Evolutionary conservation across 352 stramenopile genomes (phyloP).

Genomic region (Globisporangium uncinulatum): DNA sequence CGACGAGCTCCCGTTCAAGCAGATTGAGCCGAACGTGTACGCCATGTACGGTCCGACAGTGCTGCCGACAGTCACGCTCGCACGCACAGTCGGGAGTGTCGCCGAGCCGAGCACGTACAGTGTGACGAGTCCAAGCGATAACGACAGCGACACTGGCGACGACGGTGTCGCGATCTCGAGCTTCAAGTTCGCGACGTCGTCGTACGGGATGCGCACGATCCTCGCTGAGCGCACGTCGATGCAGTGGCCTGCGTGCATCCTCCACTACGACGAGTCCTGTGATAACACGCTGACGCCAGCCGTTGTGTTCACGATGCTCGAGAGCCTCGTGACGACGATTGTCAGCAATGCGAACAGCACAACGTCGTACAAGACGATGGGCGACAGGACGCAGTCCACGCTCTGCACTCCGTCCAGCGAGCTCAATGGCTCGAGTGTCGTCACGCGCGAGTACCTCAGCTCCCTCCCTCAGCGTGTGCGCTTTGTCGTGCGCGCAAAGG

Average conservation of each 20-base stretch:
- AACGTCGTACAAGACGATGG: constrained; percentile 48
- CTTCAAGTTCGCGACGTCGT: constrained; percentile 44
- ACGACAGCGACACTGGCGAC: background rate
- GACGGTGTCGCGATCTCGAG: constrained; percentile 14
- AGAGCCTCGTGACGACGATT: constrained; percentile 30
- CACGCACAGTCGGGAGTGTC: constrained; percentile 8
- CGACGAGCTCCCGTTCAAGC: constrained; percentile 29
- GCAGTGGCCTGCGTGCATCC: constrained; percentile 20
- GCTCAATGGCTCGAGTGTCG: constrained; percentile 16
- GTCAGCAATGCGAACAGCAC: constrained; percentile 33
- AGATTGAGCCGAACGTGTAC: constrained; percentile 52
- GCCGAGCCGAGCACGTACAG: constrained; percentile 7
- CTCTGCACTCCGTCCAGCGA: constrained; percentile 5
- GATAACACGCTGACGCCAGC: constrained; percentile 14
- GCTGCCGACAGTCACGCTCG: constrained; percentile 22
- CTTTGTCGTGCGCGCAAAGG: constrained; percentile 40
- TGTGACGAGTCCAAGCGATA: constrained; percentile 9
- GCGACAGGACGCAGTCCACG: constrained; percentile 29
- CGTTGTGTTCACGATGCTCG: constrained; percentile 36
- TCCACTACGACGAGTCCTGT: constrained; percentile 27
- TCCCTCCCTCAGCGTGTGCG: constrained; percentile 40
- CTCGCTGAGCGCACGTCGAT: constrained; percentile 18
- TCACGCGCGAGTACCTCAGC: constrained; percentile 36
- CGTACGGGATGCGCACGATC: constrained; percentile 38
- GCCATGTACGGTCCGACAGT: constrained; percentile 31